Evolutionary conservation across 2,329 filamentous ascomycete species (phyloP).

Genomic region (Penicillium expansum): DNA sequence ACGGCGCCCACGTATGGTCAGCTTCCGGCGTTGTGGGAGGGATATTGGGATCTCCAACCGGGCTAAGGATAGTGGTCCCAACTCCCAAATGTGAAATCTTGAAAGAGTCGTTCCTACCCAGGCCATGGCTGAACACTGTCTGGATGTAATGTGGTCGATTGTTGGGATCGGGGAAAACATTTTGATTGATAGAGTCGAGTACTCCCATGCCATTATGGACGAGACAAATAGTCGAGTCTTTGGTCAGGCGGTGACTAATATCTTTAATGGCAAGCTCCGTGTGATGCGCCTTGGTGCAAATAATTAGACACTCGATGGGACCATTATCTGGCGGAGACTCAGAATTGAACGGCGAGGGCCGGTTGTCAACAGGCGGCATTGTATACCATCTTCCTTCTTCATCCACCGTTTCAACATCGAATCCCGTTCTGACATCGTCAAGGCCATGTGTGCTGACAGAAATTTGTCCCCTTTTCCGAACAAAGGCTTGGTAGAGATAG

Average conservation of each 20-base stretch:
- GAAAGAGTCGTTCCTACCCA: conserved; percentile 51
- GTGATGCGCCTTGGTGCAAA: conserved; percentile 71
- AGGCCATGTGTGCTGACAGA: conserved; percentile 40
- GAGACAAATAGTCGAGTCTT: conserved; percentile 69
- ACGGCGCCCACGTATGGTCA: conserved; percentile 34
- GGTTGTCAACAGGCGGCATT: conserved; percentile 24
- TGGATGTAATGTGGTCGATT: conserved; percentile 73
- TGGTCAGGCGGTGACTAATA: conserved; percentile 65
- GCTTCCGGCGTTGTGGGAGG: conserved; percentile 20
- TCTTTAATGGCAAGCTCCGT: conserved; percentile 65
- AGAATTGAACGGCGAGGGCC: neutral
- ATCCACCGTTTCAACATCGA: conserved; percentile 43
- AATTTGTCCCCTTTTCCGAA: conserved; percentile 32
- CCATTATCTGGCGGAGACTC: conserved; percentile 36
- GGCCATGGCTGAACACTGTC: conserved; percentile 62
- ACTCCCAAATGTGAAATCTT: conserved; percentile 57
- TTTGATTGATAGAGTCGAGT: conserved; percentile 70
- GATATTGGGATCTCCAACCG: conserved; percentile 39
- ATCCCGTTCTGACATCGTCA: conserved; percentile 44
- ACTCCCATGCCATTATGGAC: conserved; percentile 80
- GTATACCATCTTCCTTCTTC: conserved; percentile 34
- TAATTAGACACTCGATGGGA: conserved; percentile 69
- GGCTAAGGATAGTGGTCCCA: conserved; percentile 58
- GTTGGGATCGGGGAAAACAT: conserved; percentile 65
- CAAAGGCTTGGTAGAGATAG: conserved; percentile 36